Percentiles rank a stretch among this genome's conserved stretches.
phyloP scores from a whole-genome alignment of 139 green algal genomes.

The Auxenochlorella pyrenoidosa region DNA sequence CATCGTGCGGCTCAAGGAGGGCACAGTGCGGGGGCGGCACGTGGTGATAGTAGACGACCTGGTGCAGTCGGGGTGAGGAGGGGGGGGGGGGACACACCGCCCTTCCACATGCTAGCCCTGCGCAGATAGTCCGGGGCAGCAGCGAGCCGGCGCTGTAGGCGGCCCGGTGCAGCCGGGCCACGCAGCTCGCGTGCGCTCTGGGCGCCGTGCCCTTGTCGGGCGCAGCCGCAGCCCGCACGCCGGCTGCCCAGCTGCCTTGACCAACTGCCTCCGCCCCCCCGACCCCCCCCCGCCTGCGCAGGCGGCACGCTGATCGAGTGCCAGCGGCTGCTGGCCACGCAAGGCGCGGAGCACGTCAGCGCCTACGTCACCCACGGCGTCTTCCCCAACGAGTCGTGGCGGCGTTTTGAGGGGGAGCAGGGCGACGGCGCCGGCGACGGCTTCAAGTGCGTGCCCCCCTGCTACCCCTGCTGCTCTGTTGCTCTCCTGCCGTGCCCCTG shows the following conservation, averaged over 20 bases:
- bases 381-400: slow-evolving; percentile 92
- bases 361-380: slow-evolving; percentile 98
- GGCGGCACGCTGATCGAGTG: slow-evolving; percentile 97
- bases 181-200: too few species aligned
- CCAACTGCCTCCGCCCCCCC: not conserved
- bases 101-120: too few species aligned
- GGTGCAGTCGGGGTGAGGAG: slow-evolving; percentile 80
- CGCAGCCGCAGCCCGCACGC: too few species aligned
- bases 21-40: slow-evolving; percentile 85
- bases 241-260: too few species aligned
- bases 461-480: too few species aligned
- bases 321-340: slow-evolving; percentile 80
- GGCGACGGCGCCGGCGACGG: slow-evolving; percentile 36
- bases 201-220: too few species aligned
- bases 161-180: too few species aligned
- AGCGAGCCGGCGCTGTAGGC: too few species aligned
- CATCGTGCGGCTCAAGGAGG: slow-evolving; percentile 93
- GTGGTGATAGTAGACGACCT: slow-evolving; percentile 99
- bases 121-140: too few species aligned
- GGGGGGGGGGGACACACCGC: not conserved
- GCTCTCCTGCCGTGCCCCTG: too few species aligned
- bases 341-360: slow-evolving; percentile 74
- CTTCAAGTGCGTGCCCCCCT: slow-evolving; percentile 16
- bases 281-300: not conserved
- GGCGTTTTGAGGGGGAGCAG: slow-evolving; percentile 75